Conservation (phyloP, 192 early-diverging fungal species). For the Cladochytrium replicatum region DNA sequence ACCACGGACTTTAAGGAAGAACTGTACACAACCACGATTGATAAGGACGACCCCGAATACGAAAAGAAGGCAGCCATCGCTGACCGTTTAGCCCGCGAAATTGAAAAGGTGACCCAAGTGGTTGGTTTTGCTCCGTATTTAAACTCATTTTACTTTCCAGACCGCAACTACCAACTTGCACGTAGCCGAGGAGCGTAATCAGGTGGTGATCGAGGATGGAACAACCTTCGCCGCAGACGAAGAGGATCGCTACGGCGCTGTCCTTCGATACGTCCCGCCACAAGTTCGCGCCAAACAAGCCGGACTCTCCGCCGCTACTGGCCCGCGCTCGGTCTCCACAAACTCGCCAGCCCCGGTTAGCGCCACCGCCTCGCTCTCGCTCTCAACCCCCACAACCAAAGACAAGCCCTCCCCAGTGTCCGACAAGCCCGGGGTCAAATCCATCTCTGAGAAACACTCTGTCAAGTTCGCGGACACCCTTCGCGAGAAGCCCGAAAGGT, state of each 20-base stretch:
- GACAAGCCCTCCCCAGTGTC: conserved; percentile 1
- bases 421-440: conserved; percentile 1
- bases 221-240: conserved; percentile 61
- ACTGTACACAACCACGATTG: conserved; percentile 89
- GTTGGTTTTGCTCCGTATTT: neutral
- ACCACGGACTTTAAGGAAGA: conserved; percentile 94
- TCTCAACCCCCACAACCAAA: neutral
- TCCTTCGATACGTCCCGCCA: conserved; percentile 72
- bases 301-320: neutral
- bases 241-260: conserved; percentile 81
- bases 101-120: conserved; percentile 68
- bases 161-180: conserved; percentile 66
- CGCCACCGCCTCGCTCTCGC: conserved; percentile 3
- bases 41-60: conserved; percentile 71
- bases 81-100: conserved; percentile 78
- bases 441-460: too few species aligned
- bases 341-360: neutral
- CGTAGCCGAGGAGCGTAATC: conserved; percentile 83
- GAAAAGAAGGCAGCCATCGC: conserved; percentile 84
- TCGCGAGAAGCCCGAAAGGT: too few species aligned
- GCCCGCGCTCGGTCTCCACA: neutral
- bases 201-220: conserved; percentile 41
- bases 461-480: too few species aligned
- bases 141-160: conserved; percentile 18
- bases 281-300: conserved; percentile 27